Base-by-base conservation (phyloP, 805 yeast genomes). In the Barnettozyma vustinii region DNA sequence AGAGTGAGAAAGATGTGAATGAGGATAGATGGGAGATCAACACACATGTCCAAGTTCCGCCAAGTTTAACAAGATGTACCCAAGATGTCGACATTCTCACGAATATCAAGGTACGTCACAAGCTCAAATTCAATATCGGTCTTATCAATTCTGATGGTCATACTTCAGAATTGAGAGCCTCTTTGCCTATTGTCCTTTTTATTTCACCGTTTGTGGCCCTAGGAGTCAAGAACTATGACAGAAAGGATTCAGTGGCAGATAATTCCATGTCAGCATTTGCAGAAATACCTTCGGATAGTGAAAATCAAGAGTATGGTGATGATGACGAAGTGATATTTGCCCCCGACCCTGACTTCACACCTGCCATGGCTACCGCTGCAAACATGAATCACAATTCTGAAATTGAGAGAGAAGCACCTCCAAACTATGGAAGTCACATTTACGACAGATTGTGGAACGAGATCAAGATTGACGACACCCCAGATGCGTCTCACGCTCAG, bases 131-230 rank as follows among this genome's bases (percentile, higher is more conserved):
- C 62, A 81, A 79, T 9, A 80, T 94, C 50, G 84, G 88, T 1
- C 73, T 94, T 54, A 67, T 80, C 37, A 92, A 94, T 62, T 85
- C 95, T 0, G 97, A 90, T 64, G 96, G 96, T 3, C 98, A 92
- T 62, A 82, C 84, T 3, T 88, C 97, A 0, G 97, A 91, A 64
- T 72, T 92, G 45, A 74, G 98, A 30, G 97, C 97, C 0, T 84
- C 97, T 0, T 71, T 92, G 53, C 98, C 98, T 0, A 73, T 92
- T 4, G 77, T 75, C 26, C 64, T 88, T 32, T 87, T 84, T 64
- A 83, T 89, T 23, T 78, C 84, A 5, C 97, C 98, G 7, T 86
- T 87, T 63, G 86, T 94, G 5, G 78, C 92, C 1, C 73, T 92
- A 16, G 71, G 79, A 16, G 83, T 84, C 2, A 70, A 64, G 52